Evolutionary conservation across 352 stramenopile species (phyloP), one percentile per base, ranked within the genome.

Genomic region (Thraustochytrium striatum): DNA sequence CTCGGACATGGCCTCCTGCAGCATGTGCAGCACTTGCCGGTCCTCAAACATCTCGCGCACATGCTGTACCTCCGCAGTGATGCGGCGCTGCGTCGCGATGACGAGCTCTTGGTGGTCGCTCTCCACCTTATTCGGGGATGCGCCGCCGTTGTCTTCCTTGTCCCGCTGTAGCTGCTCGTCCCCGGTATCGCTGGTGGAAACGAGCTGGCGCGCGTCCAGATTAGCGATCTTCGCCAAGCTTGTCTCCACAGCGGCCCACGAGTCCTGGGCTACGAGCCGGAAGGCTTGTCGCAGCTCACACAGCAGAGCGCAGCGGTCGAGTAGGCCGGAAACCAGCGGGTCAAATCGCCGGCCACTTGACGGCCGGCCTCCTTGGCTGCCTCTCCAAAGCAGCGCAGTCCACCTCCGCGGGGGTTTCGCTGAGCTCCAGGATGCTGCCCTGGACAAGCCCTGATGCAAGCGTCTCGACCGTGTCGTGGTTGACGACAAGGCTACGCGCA

Each of bases 1-100:
- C 21, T 75, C 65, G 36, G 21, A 28, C 65, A 75, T 75, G 43
- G 65, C 39, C 36, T 75, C 65, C 9, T 35, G n/a, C 0, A 75
- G n/a, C 65, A 75, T 62, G 7, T 38, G 65, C 25, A 55, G 65
- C 11, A 32, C 65, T n/a, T 33, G 19, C 8, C 65, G 65, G 36
- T 75, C 65, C 44, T 75, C 65, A 43, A 21, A 21, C 3, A 30
- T 39, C 19, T 61, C 65, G 25, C 30, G 44, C 16, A 58, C 32
- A 39, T 58, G 41, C 25, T 58, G 11, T 61, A 62, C 58, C 25
- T 75, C 65, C 1, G 65, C 50, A 8, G 13, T 19, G 16, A 70
- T 41, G 1, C 21, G 30, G n/a, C 8, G 11, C 36, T 61, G n/a
- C 13, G 68, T 38, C 5, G 32, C 32, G 7, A 61, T 43, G 50